Conservation (phyloP, 164 flowering plant species). For the Akebia trifoliata region DNA sequence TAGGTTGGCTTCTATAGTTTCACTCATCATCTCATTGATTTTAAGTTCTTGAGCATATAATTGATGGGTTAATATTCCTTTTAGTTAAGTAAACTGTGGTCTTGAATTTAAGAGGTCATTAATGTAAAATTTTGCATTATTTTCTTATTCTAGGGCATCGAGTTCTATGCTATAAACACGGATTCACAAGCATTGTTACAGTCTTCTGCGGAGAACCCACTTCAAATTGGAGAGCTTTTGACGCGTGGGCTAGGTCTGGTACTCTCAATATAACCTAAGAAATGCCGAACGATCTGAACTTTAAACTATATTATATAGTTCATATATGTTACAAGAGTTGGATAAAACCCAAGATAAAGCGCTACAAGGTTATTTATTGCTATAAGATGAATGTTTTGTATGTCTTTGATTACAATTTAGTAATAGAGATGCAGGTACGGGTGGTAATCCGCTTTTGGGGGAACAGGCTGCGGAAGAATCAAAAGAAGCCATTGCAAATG, state of each 20-base stretch:
- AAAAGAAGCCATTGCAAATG: conserved; percentile 76
- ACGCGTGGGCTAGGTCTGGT: conserved; percentile 94
- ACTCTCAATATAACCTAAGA: conserved; percentile 13
- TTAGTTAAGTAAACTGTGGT: background rate
- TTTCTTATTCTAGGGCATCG: conserved; percentile 59
- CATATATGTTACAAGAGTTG: background rate
- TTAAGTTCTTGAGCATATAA: background rate
- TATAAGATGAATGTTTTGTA: background rate
- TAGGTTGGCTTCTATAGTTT: too few species aligned
- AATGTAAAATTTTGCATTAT: background rate
- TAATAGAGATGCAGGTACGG: conserved; percentile 70
- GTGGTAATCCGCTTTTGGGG: conserved; percentile 91
- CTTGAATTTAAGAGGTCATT: background rate
- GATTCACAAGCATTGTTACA: conserved; percentile 82
- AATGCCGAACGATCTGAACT: background rate
- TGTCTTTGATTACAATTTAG: conserved; percentile 16
- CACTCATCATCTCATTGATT: background rate
- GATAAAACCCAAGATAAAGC: background rate
- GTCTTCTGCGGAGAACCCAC: conserved; percentile 81
- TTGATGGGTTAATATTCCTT: background rate
- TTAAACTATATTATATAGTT: background rate
- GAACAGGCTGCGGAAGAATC: conserved; percentile 99
- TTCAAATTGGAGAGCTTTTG: conserved; percentile 95
- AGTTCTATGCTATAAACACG: conserved; percentile 95
- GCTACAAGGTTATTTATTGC: background rate